These are phyloP conservation scores for Ogataea henricii DNA, from an alignment of 805 yeast species.

Conservation along the genomic window DNA sequence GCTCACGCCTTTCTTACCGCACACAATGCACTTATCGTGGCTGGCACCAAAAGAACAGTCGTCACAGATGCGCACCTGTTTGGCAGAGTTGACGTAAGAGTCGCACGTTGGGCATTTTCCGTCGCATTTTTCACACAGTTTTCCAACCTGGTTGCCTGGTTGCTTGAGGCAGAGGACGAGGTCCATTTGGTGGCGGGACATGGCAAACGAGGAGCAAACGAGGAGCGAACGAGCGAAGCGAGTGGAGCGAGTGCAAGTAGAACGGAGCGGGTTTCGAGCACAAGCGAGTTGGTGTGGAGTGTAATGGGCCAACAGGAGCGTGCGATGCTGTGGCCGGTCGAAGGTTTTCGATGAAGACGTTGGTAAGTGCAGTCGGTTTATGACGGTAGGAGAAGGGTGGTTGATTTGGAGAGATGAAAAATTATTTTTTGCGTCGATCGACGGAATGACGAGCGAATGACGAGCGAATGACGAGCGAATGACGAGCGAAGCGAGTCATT, in stretches of 20 bases:
- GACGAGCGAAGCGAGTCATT: too few species aligned
- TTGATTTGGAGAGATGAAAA: too few species aligned
- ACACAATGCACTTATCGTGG: constrained; percentile 71
- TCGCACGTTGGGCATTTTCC: constrained; percentile 93
- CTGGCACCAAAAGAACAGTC: constrained; percentile 78
- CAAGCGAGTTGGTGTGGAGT: neutral
- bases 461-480: too few species aligned
- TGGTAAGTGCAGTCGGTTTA: too few species aligned
- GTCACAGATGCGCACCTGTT: constrained; percentile 73
- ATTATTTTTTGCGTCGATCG: too few species aligned
- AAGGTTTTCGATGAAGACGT: too few species aligned
- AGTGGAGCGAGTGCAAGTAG: neutral
- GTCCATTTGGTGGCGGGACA: constrained; percentile 92
- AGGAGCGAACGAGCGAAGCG: neutral
- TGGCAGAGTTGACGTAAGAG: constrained; percentile 72
- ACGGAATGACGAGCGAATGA: too few species aligned
- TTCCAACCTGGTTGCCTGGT: constrained; percentile 74
- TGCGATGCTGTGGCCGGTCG: too few species aligned
- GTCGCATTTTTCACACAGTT: constrained; percentile 81
- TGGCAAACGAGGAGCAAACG: too few species aligned
- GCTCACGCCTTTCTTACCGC: constrained; percentile 57
- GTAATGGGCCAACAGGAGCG: too few species aligned
- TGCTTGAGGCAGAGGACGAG: constrained; percentile 80
- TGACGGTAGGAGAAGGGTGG: too few species aligned
- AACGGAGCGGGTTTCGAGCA: too few species aligned